These are phyloP conservation scores for Venturia aucupariae DNA, from an alignment of 2,329 filamentous ascomycete species.

Conservation along the genomic window DNA sequence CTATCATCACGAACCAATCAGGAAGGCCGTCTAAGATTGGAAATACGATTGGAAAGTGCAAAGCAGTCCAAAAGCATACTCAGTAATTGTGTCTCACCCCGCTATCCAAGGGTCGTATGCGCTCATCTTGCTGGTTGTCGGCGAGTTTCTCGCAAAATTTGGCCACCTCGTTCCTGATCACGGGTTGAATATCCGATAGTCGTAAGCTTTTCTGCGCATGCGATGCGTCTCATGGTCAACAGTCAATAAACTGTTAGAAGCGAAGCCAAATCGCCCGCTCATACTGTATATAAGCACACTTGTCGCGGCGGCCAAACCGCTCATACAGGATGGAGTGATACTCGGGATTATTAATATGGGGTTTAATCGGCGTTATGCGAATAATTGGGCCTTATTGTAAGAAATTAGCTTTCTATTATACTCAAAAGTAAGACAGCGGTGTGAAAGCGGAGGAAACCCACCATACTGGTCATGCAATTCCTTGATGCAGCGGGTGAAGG, in stretches of 20 bases:
- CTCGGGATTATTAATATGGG: conserved; percentile 17
- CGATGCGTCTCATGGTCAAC: conserved; percentile 20
- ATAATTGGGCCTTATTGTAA: conserved; percentile 21
- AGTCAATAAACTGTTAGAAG: conserved; percentile 9
- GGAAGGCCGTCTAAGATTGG: conserved; percentile 11
- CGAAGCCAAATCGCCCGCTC: neutral
- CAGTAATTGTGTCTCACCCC: no score
- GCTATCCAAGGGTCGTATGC: conserved; percentile 20
- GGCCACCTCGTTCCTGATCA: conserved; percentile 22
- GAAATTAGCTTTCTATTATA: no score
- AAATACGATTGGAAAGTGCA: conserved; percentile 10
- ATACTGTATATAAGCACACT: no score
- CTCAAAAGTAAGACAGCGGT: no score
- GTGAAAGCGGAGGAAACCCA: no score
- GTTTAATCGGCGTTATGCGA: conserved; percentile 20
- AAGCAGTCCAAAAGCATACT: no score
- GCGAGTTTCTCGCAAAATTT: conserved; percentile 20
- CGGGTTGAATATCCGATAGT: conserved; percentile 20
- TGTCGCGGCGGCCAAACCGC: neutral
- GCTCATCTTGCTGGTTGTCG: conserved; percentile 20
- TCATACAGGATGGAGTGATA: conserved; percentile 15
- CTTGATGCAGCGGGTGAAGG: no score
- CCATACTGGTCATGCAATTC: no score
- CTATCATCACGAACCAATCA: conserved; percentile 10
- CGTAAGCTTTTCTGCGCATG: conserved; percentile 23